Conservation (phyloP, 1,139 yeast genomes). For the Saccharomyces pastorianus region DNA sequence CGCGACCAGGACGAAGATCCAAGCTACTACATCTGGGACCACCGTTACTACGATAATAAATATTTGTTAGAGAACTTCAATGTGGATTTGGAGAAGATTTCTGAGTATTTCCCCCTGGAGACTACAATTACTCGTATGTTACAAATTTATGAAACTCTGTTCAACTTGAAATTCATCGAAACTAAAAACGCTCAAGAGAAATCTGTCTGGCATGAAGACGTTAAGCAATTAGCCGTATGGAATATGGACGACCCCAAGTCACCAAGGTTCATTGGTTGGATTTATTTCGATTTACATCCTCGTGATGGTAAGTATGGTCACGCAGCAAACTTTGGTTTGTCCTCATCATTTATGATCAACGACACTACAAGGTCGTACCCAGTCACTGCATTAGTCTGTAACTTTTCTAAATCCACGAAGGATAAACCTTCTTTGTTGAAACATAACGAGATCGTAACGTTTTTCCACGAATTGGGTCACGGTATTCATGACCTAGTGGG, state of each 20-base stretch:
- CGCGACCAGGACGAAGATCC: constrained; percentile 38
- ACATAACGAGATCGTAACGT: constrained; percentile 72
- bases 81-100: constrained; percentile 62
- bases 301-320: constrained; percentile 81
- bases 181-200: constrained; percentile 35
- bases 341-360: constrained; percentile 49
- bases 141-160: constrained; percentile 56
- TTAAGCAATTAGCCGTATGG: constrained; percentile 67
- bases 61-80: constrained; percentile 58
- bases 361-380: constrained; percentile 53
- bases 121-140: constrained; percentile 63
- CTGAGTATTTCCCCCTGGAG: constrained; percentile 73
- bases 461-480: constrained; percentile 87
- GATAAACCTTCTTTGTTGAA: constrained; percentile 68
- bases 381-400: constrained; percentile 73
- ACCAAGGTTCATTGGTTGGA: constrained; percentile 67
- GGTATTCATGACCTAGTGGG: constrained; percentile 77
- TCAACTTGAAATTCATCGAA: constrained; percentile 58
- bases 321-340: constrained; percentile 72
- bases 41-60: constrained; percentile 54
- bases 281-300: constrained; percentile 76
- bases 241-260: constrained; percentile 41
- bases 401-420: constrained; percentile 68
- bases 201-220: constrained; percentile 70
- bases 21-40: constrained; percentile 67